phyloP scores from a whole-genome alignment of 768 basidiomycete genomes.

The Termitomyces sp. region DNA sequence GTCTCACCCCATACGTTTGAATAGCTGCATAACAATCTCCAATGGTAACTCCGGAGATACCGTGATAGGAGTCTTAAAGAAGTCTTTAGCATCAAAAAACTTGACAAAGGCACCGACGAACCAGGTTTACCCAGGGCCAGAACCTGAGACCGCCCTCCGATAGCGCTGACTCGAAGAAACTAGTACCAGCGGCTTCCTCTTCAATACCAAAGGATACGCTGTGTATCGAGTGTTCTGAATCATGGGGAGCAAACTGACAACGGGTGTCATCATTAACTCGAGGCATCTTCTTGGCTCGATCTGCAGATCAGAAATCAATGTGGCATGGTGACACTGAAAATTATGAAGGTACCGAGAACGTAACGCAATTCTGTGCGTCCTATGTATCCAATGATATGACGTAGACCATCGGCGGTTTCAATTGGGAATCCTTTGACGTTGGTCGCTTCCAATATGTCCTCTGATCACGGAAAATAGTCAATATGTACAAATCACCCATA shows the following conservation, averaged over 20 bases:
- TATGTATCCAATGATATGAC: slow-evolving; percentile 80
- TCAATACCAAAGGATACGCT: slow-evolving; percentile 54
- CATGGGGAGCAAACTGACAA: slow-evolving; percentile 63
- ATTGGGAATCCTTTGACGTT: slow-evolving; percentile 92
- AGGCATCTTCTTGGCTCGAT: slow-evolving; percentile 63
- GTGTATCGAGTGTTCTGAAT: slow-evolving; percentile 48
- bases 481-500: background rate
- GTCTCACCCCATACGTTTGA: slow-evolving; percentile 94
- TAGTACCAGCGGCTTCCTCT: slow-evolving; percentile 61
- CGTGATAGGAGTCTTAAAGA: slow-evolving; percentile 80
- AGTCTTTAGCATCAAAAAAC: background rate
- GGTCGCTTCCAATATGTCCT: slow-evolving; percentile 63
- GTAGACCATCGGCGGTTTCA: slow-evolving; percentile 53
- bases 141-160: slow-evolving; percentile 58
- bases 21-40: slow-evolving; percentile 96
- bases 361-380: slow-evolving; percentile 80
- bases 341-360: slow-evolving; percentile 60
- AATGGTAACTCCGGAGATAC: slow-evolving; percentile 89
- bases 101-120: slow-evolving; percentile 26
- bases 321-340: background rate
- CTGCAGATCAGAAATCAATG: slow-evolving; percentile 30
- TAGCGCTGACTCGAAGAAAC: slow-evolving; percentile 53
- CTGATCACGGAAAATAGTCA: slow-evolving; percentile 30
- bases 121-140: slow-evolving; percentile 95
- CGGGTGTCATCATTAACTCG: slow-evolving; percentile 57